Conservation (phyloP, 768 basidiomycete species). For the Suillus spraguei region DNA sequence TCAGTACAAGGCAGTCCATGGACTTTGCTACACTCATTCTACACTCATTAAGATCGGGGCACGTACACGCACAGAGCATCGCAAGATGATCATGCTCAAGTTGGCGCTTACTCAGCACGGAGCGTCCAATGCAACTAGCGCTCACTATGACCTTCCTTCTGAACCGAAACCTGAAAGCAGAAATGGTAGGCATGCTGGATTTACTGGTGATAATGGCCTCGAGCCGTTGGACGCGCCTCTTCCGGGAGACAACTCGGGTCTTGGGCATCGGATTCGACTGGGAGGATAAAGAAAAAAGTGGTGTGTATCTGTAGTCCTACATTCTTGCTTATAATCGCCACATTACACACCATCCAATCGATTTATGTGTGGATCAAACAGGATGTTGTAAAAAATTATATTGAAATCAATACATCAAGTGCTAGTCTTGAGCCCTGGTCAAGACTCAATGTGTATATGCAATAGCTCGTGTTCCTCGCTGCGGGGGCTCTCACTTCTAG, state of each 20-base stretch:
- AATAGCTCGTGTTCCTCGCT: too few species aligned
- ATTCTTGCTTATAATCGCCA: neutral
- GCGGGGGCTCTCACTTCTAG: neutral
- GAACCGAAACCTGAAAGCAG: neutral
- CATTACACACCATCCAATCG: constrained; percentile 1
- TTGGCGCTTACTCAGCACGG: constrained; percentile 68
- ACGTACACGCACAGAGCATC: constrained; percentile 55
- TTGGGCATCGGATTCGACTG: neutral
- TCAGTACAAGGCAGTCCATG: constrained; percentile 5
- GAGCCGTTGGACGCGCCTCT: neutral
- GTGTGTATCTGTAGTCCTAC: neutral
- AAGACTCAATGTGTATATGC: neutral
- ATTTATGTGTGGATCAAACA: neutral
- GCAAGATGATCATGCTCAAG: constrained; percentile 76
- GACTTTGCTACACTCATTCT: constrained; percentile 14
- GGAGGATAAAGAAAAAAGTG: neutral
- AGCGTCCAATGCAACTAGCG: neutral
- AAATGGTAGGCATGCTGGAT: constrained; percentile 5
- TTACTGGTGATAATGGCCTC: constrained; percentile 4
- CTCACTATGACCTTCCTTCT: constrained; percentile 7
- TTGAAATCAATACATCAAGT: neutral
- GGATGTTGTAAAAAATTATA: neutral
- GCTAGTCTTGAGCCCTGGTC: neutral
- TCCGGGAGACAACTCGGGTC: neutral
- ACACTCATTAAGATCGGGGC: constrained; percentile 4